Base-by-base conservation (phyloP, 2,329 filamentous ascomycete species). In the Microdochium bolleyi region DNA sequence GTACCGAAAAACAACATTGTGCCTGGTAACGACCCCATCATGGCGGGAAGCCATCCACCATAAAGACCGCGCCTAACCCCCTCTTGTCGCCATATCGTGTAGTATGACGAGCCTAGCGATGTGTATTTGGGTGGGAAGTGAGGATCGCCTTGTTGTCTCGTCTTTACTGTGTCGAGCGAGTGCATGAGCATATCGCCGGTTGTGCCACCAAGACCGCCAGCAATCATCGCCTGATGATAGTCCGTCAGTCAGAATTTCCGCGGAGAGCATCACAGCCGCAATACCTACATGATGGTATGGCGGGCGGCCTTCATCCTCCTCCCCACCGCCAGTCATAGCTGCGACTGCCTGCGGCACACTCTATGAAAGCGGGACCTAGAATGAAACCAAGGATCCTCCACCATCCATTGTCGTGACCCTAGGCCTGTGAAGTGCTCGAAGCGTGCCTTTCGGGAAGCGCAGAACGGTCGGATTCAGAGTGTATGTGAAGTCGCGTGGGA, bases 151-250 rank as follows among this genome's bases (percentile, higher is more conserved):
- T 99, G 94, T 69, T 99, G 95, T 61, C 94, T 83, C 49, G 94
- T 99, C 74, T 99, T 99, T 63, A 99, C 94, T 1, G 94, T 99
- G 70, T 99, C 94, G 64, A 99, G 81, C 48, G 92, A 97, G 74
- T 99, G 94, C 94, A 99, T 99, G 60, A 99, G 76, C 80, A 99
- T 88, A 70, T 99, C 94, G 54, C 95, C 94, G 53, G 88, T 95
- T 16, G 89, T 92, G 51, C 94, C 94, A 64, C 95, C 94, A 51
- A 95, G 76, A 55, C 92, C 94, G 64, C 94, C 94, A 32, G 94
- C 94, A 64, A 99, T 78, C 92, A 97, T 99, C 67, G 88, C 85
- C 90, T 96, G 56, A 54, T 54, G 56, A 52, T 57, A 51, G 22
- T 41, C 52, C 13, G 50, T 61, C 55, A 64, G 59, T 55, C 48